Conservation (phyloP, 2,329 filamentous ascomycete genomes). For the Clonostachys rosea region DNA sequence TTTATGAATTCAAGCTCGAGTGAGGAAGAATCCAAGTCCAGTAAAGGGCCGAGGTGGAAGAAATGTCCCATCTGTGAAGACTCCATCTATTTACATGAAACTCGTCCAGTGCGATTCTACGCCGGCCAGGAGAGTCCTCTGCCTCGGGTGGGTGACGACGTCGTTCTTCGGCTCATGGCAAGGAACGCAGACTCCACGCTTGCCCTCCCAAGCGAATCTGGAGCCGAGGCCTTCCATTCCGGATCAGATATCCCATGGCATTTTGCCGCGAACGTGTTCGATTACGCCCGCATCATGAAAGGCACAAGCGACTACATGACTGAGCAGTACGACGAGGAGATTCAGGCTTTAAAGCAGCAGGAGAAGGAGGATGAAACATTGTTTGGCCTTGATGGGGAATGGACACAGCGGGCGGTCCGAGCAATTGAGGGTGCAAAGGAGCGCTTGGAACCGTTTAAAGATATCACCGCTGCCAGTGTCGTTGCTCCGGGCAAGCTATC, state of each 20-base stretch:
- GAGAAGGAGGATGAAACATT: constrained; percentile 86
- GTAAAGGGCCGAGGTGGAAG: constrained; percentile 77
- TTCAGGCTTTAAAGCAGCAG: constrained; percentile 68
- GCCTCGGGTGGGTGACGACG: constrained; percentile 80
- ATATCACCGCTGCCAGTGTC: constrained; percentile 4
- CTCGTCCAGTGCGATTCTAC: constrained; percentile 86
- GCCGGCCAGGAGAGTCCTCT: constrained; percentile 78
- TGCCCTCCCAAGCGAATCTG: constrained; percentile 78
- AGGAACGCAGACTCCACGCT: constrained; percentile 77
- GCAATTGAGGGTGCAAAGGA: constrained; percentile 73
- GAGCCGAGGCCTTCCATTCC: constrained; percentile 61
- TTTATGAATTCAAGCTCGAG: constrained; percentile 87
- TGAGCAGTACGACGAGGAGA: constrained; percentile 74
- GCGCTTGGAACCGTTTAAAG: constrained; percentile 49
- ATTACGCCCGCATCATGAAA: constrained; percentile 95
- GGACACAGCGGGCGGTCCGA: constrained; percentile 79
- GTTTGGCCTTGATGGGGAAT: constrained; percentile 89
- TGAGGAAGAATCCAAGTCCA: constrained; percentile 55
- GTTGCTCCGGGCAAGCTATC: constrained; percentile 11
- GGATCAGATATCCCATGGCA: constrained; percentile 89
- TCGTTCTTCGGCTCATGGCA: constrained; percentile 82
- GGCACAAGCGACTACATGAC: constrained; percentile 85
- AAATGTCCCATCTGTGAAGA: constrained; percentile 97
- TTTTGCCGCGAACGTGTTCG: constrained; percentile 86
- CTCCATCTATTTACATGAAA: constrained; percentile 85